Conservation (phyloP, 2,329 filamentous ascomycete species). For the Mycosphaerella arachidis region DNA sequence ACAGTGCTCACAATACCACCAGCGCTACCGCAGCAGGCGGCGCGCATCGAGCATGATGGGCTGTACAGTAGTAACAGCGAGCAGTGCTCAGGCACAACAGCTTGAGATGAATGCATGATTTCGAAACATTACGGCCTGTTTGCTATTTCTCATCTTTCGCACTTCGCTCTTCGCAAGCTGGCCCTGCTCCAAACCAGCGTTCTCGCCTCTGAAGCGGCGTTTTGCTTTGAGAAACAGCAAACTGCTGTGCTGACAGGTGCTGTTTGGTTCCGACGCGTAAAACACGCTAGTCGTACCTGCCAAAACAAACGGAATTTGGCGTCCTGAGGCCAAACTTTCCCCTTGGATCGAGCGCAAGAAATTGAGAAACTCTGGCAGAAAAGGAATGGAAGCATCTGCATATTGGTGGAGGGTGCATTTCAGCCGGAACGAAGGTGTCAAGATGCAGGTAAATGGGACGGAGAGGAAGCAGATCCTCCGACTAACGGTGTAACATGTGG, state of each 20-base stretch:
- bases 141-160: background rate
- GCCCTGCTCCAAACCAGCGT: background rate
- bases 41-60: conserved; percentile 23
- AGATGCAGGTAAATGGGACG: background rate
- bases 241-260: background rate
- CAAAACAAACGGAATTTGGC: background rate
- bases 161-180: background rate
- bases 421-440: background rate
- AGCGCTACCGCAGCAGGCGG: conserved; percentile 21
- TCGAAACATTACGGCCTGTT: conserved; percentile 19
- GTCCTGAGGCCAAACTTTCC: conserved; percentile 3
- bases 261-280: background rate
- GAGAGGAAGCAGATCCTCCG: background rate
- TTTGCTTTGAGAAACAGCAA: background rate
- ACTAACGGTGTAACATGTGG: background rate
- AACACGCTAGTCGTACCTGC: background rate
- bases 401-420: no score
- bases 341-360: background rate
- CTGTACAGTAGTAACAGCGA: conserved; percentile 35
- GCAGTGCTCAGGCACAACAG: conserved; percentile 21
- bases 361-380: background rate
- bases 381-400: no score
- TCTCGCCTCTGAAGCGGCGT: background rate
- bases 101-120: conserved; percentile 35
- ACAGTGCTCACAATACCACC: conserved; percentile 29